phyloP scores from a whole-genome alignment of 768 basidiomycete species.

The Calocera viscosa region DNA sequence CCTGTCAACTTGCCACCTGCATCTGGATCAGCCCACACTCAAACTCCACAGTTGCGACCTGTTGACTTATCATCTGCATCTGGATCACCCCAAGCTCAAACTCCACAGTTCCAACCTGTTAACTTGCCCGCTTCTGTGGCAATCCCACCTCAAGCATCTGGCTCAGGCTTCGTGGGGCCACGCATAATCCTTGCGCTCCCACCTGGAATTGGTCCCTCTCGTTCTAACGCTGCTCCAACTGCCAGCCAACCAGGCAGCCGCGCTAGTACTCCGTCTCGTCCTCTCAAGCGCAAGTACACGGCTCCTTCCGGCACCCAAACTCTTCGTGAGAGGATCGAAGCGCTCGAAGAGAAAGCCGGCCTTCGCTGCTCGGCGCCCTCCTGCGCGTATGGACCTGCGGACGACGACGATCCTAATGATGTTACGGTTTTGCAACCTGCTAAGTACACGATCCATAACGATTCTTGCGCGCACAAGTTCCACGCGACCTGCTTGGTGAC shows the following conservation, averaged over 20 bases:
- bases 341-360: neutral
- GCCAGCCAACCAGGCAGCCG: neutral
- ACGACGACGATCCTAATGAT: neutral
- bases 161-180: neutral
- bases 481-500: constrained; percentile 1
- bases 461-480: neutral
- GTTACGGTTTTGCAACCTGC: neutral
- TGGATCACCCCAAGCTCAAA: too few relatives aligned
- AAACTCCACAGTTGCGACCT: too few relatives aligned
- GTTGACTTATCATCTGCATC: too few relatives aligned
- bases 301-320: neutral
- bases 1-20: neutral
- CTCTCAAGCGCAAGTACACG: constrained; percentile 1
- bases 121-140: too few relatives aligned
- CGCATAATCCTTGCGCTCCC: neutral
- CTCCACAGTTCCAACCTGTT: too few relatives aligned
- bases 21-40: too few relatives aligned
- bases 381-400: neutral
- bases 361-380: neutral
- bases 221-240: neutral
- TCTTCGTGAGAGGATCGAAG: neutral
- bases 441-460: neutral
- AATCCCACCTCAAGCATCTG: neutral
- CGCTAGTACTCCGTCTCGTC: neutral
- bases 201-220: neutral